Percentiles rank a stretch among this genome's conserved stretches.
Conservation (phyloP, 208 protist genomes). For the Lotmaria passim region DNA sequence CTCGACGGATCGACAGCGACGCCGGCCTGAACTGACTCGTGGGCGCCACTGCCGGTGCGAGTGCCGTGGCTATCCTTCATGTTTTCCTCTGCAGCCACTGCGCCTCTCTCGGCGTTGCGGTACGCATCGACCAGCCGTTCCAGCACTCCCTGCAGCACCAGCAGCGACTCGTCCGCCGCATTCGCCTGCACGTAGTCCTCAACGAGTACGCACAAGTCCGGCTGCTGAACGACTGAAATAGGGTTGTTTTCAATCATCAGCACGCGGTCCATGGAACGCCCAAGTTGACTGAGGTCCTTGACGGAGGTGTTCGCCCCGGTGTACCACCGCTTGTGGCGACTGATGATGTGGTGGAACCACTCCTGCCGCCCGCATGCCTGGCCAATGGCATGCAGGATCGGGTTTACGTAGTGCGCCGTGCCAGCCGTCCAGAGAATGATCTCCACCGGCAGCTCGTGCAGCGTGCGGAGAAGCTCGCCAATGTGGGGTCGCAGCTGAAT, state of each 20-base stretch:
- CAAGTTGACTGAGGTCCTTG: constrained; percentile 74
- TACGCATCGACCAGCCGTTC: constrained; percentile 36
- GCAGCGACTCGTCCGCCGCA: constrained; percentile 55
- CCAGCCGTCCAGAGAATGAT: constrained; percentile 82
- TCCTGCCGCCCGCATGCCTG: constrained; percentile 41
- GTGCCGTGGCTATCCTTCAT: neutral
- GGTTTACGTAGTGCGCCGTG: constrained; percentile 66
- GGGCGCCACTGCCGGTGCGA: neutral
- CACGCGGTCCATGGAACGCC: constrained; percentile 52
- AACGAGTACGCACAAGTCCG: constrained; percentile 59
- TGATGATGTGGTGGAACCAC: constrained; percentile 87
- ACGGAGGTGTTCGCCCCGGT: constrained; percentile 28
- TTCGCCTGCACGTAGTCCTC: constrained; percentile 76
- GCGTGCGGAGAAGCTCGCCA: constrained; percentile 52
- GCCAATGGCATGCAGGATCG: constrained; percentile 56
- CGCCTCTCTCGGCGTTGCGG: neutral
- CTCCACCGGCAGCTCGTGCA: constrained; percentile 66
- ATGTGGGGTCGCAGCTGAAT: constrained; percentile 65
- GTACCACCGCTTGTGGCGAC: constrained; percentile 77
- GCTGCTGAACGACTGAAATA: constrained; percentile 60
- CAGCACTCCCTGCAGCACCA: constrained; percentile 49
- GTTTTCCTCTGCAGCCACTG: neutral
- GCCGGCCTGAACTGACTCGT: neutral
- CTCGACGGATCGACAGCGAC: neutral
- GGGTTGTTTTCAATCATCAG: constrained; percentile 88